These are phyloP conservation scores for Fusarium tricinctum DNA, from an alignment of 2,329 filamentous ascomycete species.

Conservation along the genomic window DNA sequence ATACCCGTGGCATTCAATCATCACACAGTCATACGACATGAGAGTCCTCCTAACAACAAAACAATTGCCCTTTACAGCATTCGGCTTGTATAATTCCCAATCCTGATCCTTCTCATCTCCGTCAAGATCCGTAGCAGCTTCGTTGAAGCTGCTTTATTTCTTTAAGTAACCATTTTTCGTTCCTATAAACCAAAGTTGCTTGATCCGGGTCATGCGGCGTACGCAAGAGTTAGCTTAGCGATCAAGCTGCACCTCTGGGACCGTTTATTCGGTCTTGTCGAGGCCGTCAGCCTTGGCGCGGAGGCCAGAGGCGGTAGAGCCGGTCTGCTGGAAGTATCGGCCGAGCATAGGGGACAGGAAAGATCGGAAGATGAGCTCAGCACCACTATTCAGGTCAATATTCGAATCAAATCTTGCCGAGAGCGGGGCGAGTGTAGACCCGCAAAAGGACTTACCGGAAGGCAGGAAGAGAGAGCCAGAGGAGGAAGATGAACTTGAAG, in stretches of 20 bases:
- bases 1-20: conserved; percentile 41
- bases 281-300: conserved; percentile 87
- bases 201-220: conserved; percentile 43
- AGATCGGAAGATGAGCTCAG: conserved; percentile 96
- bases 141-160: conserved; percentile 29
- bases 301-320: conserved; percentile 86
- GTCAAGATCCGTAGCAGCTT: conserved; percentile 19
- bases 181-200: conserved; percentile 42
- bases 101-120: conserved; percentile 35
- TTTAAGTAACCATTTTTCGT: conserved; percentile 29
- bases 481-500: conserved; percentile 98
- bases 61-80: conserved; percentile 24
- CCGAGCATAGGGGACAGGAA: conserved; percentile 92
- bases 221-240: conserved; percentile 47
- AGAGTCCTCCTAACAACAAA: conserved; percentile 30
- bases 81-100: conserved; percentile 20
- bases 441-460: conserved; percentile 77
- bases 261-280: conserved; percentile 75
- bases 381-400: conserved; percentile 73
- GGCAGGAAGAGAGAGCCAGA: conserved; percentile 97
- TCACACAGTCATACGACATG: conserved; percentile 45
- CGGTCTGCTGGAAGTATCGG: conserved; percentile 84
- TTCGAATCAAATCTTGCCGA: conserved; percentile 14
- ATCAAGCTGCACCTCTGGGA: conserved; percentile 41
- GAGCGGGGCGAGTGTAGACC: conserved; percentile 20